Evolutionary conservation across 306 rosid species (phyloP).

Genomic region (Styphnolobium japonicum): DNA sequence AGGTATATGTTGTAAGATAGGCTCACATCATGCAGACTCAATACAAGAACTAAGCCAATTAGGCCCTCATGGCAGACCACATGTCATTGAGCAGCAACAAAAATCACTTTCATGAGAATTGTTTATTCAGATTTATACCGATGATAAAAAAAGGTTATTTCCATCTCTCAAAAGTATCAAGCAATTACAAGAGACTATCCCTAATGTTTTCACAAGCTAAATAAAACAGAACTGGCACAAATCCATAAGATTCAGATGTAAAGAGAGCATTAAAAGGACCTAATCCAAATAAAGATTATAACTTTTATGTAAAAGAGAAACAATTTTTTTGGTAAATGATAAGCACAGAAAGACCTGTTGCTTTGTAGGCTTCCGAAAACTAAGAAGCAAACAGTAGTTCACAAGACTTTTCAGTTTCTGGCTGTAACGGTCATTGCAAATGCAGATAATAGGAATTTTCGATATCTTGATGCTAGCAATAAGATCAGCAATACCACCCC

Average conservation of each 20-base stretch:
- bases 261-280: conserved; percentile 3
- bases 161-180: too few species aligned
- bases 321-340: background rate
- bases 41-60: background rate
- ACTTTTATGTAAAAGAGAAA: background rate
- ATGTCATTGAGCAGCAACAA: background rate
- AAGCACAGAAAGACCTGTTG: conserved; percentile 66
- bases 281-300: background rate
- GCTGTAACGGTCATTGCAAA: conserved; percentile 97
- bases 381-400: conserved; percentile 89
- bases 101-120: background rate
- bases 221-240: conserved; percentile 9
- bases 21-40: background rate
- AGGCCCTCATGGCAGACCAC: background rate
- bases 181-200: too few species aligned
- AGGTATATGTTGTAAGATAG: background rate
- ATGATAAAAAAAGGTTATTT: too few species aligned
- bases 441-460: conserved; percentile 94
- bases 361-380: conserved; percentile 88
- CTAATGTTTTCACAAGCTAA: conserved; percentile 6
- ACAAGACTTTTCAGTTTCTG: conserved; percentile 94
- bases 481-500: conserved; percentile 97
- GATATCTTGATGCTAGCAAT: conserved; percentile 89
- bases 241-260: background rate
- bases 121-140: background rate